Evolutionary conservation across 306 rosid species (phyloP), one percentile per base, ranked within the genome.

Genomic region (Vachellia collinsii): DNA sequence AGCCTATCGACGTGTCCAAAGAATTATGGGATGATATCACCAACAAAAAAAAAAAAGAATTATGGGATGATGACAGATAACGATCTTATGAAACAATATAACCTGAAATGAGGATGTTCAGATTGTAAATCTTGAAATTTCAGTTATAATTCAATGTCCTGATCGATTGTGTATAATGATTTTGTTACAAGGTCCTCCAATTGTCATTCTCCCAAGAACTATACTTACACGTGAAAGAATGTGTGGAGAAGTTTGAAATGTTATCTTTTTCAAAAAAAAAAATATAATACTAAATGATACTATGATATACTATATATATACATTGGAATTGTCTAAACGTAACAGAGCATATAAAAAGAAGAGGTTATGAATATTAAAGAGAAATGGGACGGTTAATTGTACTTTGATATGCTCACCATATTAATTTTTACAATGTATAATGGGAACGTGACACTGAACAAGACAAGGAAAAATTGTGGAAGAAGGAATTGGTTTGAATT

Each of bases 251-350:
- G 34, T 2, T 8, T 43, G 12, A 11, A 43, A 8, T 43, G 10
- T 43, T 43, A 43, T 43, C 2, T 43, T 43, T 9, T 8, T 43
- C 2, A 8, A 42, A 42, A n/a, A n/a, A 42, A 42, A 0, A 43
- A 29, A 29, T 43, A 8, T 43, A 9, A 0, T 43, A 3, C 0
- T 11, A 0, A 43, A 43, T 1, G 10, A 0, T 43, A 0, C 3
- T 42, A 42, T 0, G 11, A 42, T 8, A 42, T 42, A 42, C 2
- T 42, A 44, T 11, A 44, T 44, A 11, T 44, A 11, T 44, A 11
- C 7, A 13, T 16, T 50, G 17, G 56, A 50, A 50, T 48, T 53
- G 64, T 58, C 64, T 17, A 59, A 22, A 23, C 65, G 23, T 4
- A 59, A 20, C 1, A 3, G 36, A 1, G 23, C 36, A 50, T 5